Base-by-base conservation (phyloP, 169 alveolate species). In the Cryptosporidium felis region DNA sequence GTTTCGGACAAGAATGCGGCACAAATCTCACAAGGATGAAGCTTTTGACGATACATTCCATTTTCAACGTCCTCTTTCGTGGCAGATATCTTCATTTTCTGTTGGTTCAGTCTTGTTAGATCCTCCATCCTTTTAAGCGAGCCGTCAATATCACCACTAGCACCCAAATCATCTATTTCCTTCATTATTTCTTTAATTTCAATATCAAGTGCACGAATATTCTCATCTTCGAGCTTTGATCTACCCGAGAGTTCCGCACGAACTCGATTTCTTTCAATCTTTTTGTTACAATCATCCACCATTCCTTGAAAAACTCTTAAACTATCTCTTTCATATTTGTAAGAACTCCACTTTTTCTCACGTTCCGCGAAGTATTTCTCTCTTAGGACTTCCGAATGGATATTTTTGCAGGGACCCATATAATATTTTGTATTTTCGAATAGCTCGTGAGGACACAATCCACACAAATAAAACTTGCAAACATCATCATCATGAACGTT, bases 371-470 rank as follows among this genome's bases (percentile, higher is more conserved):
- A 16, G 26, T 88, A 91, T 80, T 89, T 46, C 60, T 89, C 92
- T 28, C 93, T 47, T 81, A 93, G 80, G 40, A 88, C 91, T 26
- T 91, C 95, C 36, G 91, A 81, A 80, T 93, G 96, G 40, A 82
- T 74, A 61, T 82, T 90, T 46, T 60, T 44, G 88, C 96, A 93
- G 16, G 94, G 94, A 12, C 96, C 96, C 89, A 92, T 51, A 67
- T 91, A 92, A 60, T 89, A 94, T 58, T 92, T 92, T 89, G 96
- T 93, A 63, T 93, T 92, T 53, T 91, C 96, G 67, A 93, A 93
- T 45, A 93, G 89, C 66, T 93, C 96, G 60, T 91, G 93, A 42
- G 96, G 96, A 74, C 96, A 93, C 45, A 93, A 59, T 32, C 96
- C 96, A 4, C 94, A 89, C 30, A 93, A 81, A 79, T 66, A 93